phyloP scores from a whole-genome alignment of 371 early-diverging fungal species.

The Mortierella sp. region DNA sequence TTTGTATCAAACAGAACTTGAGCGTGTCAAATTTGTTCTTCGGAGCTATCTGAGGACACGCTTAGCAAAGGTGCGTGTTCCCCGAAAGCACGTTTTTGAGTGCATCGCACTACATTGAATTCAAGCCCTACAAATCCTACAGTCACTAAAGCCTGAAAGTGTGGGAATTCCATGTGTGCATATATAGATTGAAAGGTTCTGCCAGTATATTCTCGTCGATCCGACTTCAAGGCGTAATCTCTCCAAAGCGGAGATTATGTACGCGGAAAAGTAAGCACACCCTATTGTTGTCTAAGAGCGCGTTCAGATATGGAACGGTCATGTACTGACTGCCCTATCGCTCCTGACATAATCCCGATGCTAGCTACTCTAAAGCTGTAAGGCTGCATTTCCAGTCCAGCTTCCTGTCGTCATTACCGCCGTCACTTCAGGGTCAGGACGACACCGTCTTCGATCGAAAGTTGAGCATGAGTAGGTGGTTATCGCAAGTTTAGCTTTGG shows the following conservation, averaged over 20 bases:
- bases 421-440: slow-evolving; percentile 68
- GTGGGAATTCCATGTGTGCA: too few relatives aligned
- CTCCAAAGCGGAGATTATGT: slow-evolving; percentile 61
- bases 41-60: slow-evolving; percentile 80
- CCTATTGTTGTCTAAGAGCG: too few relatives aligned
- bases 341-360: too few relatives aligned
- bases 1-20: slow-evolving; percentile 84
- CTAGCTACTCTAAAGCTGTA: slow-evolving; percentile 35
- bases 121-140: too few relatives aligned
- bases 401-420: slow-evolving; percentile 64
- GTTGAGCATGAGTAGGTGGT: slow-evolving; percentile 50
- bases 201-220: slow-evolving; percentile 57
- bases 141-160: too few relatives aligned
- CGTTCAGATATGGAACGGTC: too few relatives aligned
- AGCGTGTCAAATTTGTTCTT: slow-evolving; percentile 83
- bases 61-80: slow-evolving; percentile 64
- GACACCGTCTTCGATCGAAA: slow-evolving; percentile 52
- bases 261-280: slow-evolving; percentile 61
- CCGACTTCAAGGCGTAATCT: slow-evolving; percentile 50
- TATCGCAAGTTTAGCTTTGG: too few relatives aligned
- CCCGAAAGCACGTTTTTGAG: too few relatives aligned
- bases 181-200: slow-evolving; percentile 20
- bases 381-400: slow-evolving; percentile 62
- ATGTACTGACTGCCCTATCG: too few relatives aligned
- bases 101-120: too few relatives aligned